Conservation (phyloP, 202 grass and related monocot species). For the Sporobolus alterniflorus region DNA sequence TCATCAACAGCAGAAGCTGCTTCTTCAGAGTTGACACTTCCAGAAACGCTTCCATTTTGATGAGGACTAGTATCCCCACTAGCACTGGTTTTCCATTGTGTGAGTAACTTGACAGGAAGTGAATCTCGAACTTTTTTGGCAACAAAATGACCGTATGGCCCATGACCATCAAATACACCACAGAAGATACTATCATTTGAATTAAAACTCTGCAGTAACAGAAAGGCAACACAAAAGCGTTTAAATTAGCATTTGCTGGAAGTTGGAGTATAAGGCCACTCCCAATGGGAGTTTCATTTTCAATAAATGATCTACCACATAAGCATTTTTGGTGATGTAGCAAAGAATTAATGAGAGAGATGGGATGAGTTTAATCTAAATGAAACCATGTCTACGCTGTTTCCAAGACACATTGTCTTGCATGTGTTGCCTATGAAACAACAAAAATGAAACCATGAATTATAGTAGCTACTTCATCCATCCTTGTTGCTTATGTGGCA, state of each 20-base stretch:
- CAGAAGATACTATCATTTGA: conserved; percentile 74
- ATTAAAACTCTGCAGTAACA: conserved; percentile 76
- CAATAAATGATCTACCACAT: too few relatives aligned
- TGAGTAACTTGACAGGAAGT: conserved; percentile 87
- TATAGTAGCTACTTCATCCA: too few relatives aligned
- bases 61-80: conserved; percentile 50
- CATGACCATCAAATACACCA: conserved; percentile 95
- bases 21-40: conserved; percentile 85
- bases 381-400: too few relatives aligned
- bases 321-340: too few relatives aligned
- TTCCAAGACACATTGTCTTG: too few relatives aligned
- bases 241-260: conserved; percentile 28
- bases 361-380: too few relatives aligned
- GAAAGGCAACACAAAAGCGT: not conserved
- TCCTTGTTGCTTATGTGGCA: too few relatives aligned
- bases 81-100: conserved; percentile 64
- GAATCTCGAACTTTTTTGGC: conserved; percentile 97
- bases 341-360: too few relatives aligned
- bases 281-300: too few relatives aligned
- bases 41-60: conserved; percentile 75
- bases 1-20: conserved; percentile 67
- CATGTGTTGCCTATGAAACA: too few relatives aligned
- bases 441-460: too few relatives aligned
- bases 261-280: not conserved
- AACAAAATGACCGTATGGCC: conserved; percentile 96